phyloP scores from a whole-genome alignment of 306 rosid species.

The Boehmeria nivea region DNA sequence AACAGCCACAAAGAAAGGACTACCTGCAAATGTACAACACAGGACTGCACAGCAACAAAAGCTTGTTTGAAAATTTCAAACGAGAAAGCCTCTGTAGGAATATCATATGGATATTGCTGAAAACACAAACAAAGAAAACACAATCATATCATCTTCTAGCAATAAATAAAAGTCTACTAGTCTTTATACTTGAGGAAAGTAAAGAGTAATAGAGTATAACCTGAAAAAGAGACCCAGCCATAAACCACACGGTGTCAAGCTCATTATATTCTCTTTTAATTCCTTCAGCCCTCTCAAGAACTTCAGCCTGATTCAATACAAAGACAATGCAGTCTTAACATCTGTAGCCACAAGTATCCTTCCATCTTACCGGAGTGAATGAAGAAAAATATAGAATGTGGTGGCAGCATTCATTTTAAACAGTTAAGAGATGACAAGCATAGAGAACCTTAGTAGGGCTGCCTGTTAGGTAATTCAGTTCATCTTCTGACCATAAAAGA shows the following conservation, averaged over 20 bases:
- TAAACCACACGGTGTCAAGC: conserved; percentile 98
- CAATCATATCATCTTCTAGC: conserved; percentile 3
- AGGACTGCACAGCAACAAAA: conserved; percentile 95
- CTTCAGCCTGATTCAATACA: conserved; percentile 58
- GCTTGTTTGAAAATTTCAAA: conserved; percentile 97
- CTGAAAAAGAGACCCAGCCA: conserved; percentile 99
- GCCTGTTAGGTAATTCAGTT: conserved; percentile 76
- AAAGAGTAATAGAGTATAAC: conserved; percentile 25
- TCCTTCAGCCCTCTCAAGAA: conserved; percentile 78
- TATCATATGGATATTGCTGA: conserved; percentile 98
- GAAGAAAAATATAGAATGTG: too few relatives aligned
- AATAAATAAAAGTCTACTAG: not conserved
- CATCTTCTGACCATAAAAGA: conserved; percentile 86
- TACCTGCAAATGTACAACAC: conserved; percentile 98
- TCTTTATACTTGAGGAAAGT: not conserved
- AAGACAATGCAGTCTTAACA: conserved; percentile 22
- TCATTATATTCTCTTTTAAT: conserved; percentile 90
- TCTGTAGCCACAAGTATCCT: conserved; percentile 12
- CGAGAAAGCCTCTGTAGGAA: conserved; percentile 97
- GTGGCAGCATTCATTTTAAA: conserved; percentile 11
- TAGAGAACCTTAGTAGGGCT: conserved; percentile 77
- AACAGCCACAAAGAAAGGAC: not conserved
- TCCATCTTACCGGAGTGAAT: conserved; percentile 12
- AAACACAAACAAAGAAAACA: conserved; percentile 25
- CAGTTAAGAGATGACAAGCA: not conserved